A percentile compares a stretch with the other conserved stretches of the same genome.
Evolutionary conservation across 257 asterid genomes (phyloP).

Genomic region (Primulina eburnea): DNA sequence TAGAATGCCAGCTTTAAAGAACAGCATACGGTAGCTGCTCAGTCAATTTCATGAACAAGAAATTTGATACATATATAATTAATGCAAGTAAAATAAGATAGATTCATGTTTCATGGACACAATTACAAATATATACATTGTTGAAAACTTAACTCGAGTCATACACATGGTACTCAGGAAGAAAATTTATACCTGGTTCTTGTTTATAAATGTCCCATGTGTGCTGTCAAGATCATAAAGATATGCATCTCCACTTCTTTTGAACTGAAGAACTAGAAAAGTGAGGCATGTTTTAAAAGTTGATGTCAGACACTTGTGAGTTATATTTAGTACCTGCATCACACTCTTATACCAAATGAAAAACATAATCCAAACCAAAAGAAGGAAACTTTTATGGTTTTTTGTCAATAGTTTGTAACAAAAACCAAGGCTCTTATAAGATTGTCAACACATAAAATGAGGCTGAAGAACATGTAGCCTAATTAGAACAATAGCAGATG

Average conservation of each 20-base stretch:
- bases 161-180: no score
- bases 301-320: background rate
- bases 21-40: constrained; percentile 16
- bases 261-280: constrained; percentile 85
- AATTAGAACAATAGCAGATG: constrained; percentile 1
- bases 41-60: background rate
- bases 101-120: no score
- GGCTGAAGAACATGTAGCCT: background rate
- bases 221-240: constrained; percentile 92
- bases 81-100: no score
- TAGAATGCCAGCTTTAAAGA: background rate
- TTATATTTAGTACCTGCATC: constrained; percentile 12
- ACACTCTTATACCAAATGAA: constrained; percentile 14
- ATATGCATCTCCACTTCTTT: constrained; percentile 64
- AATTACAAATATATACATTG: no score
- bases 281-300: constrained; percentile 24
- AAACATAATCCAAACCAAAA: constrained; percentile 9
- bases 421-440: constrained; percentile 2
- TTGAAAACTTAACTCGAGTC: no score
- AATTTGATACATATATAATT: no score
- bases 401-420: background rate
- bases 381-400: background rate
- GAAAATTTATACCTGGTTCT: constrained; percentile 60
- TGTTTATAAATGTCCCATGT: constrained; percentile 88
- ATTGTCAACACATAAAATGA: constrained; percentile 7